Evolutionary conservation across 306 rosid species (phyloP), one percentile per base, ranked within the genome.

Genomic region (Rosa lucieae): DNA sequence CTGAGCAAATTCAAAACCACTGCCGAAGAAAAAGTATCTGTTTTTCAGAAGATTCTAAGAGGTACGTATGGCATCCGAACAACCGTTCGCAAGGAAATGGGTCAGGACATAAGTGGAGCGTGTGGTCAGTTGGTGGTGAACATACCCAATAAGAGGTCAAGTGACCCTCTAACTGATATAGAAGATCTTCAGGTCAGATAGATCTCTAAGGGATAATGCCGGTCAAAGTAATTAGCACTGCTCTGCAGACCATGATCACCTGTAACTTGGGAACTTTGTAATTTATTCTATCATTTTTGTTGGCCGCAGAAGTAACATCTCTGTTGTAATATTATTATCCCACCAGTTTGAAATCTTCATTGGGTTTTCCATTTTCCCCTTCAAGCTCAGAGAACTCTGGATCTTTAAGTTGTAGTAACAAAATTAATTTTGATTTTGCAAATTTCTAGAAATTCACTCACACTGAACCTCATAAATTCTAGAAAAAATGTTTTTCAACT

Each of bases 91-190:
- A 95, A 91, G 87, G 85, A 95, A 86, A 95, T 95, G 99, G 99
- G 99, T 67, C 88, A 91, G 82, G 98, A 95, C 79, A 95, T 95
- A 69, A 93, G 98, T 59, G 99, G 99, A 75, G 99, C 99, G n/a
- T 95, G 99, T 74, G 99, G 97, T 71, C 99, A 95, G 82, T 86
- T 95, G 85, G 98, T 92, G 67, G 92, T 92, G 81, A 88, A 75
- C 83, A 69, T 56, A 67, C 87, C 94, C 5, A 85, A 87, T 67
- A 90, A 79, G 68, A 90, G 78, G 77, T 84, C 91, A 67, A 86
- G 29, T 63, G 91, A 77, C 66, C 85, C 78, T 71, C 48, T 93
- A 61, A 80, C 95, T 43, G 99, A 95, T 84, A 95, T 93, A 75
- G 99, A 95, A 87, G 99, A 95, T 90, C 91, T 95, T 83, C 89